Base-by-base conservation (phyloP, 345 rosid species). In the Nasturtium officinale region DNA sequence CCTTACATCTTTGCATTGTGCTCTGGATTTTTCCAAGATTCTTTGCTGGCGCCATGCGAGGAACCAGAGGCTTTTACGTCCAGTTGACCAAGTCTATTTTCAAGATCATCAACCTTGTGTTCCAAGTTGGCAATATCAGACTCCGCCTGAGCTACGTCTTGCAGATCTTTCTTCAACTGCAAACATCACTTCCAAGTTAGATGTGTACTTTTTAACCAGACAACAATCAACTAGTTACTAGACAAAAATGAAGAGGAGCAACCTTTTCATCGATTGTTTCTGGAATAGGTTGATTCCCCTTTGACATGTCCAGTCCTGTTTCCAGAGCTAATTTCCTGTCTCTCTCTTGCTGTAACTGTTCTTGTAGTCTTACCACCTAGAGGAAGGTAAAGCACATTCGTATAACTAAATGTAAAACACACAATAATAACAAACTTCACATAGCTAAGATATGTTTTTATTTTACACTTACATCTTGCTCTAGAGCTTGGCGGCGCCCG, bases 301-400 rank as follows among this genome's bases (percentile, higher is more conserved):
- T 78, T 33, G 91, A 73, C 61, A 74, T 46, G 69, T 72, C 65
- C 67, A 90, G 85, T 75, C 81, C 92, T 65, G 90, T 76, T 83
- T 90, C 94, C 52, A 95, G 73, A 79, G 85, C 83, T 61, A 38
- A 62, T 80, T 83, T 85, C 79, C 75, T 86, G 52, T 85, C 89
- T 77, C 82, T 85, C 82, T 90, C 96, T 81, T 78, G 85, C 71
- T 82, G 92, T 82, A 95, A 83, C 76, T 85, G 87, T 64, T 85
- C 94, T 77, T 86, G 86, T 55, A 95, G 86, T 78, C 89, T 88
- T 74, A 77, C 86, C 76, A 95, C 98, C 98, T 95, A 79, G 40
- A 57, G 9, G 12, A 81, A 21, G 63, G 25, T 43, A 48, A 40
- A 56, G n/a, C 48, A 29, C 69, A 65, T 77, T 46, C 42, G 51